Base-by-base conservation (phyloP, 352 stramenopile species). In the Blastocystis sp. region DNA sequence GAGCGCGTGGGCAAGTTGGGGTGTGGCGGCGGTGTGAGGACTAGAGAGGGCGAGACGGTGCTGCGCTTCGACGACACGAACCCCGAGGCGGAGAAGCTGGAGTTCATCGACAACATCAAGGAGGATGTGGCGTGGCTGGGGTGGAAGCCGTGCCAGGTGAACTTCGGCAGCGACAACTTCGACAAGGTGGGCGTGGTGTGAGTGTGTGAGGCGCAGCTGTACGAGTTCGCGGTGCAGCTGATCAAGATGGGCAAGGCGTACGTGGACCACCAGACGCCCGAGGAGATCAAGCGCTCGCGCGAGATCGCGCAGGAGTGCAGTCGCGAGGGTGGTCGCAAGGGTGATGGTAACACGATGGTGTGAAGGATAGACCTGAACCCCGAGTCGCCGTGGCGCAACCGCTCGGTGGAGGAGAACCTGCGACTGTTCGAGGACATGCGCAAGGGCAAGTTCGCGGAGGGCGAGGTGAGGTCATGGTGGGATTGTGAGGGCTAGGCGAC, bases 31-130 rank as follows among this genome's bases (percentile, higher is more conserved):
- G 2, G 43, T 2, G 43, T 56, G 3, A 38, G 3, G n/a, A 11
- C n/a, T 80, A 80, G 70, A 61, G n/a, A 21, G 89, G 93, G 96
- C 80, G 93, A 97, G 86, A 98, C 94, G 0, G 94, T 98, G 88
- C 98, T 99, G 90, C 94, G 93, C 70, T 96, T 94, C 89, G 96
- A 98, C 90, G 97, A 99, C 92, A 99, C 97, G n/a, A 99, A 99
- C 90, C 97, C 97, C 0, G 96, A 98, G 90, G 89, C 96, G 10
- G 97, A 99, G 92, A 97, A 92, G 88, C 91, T 96, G 74, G 97
- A 99, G 92, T 99, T 98, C 92, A 98, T 99, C 89, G 93, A 98
- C 76, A 93, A 93, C 23, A 98, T 98, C 89, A 89, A 95, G 66
- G 94, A 94, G 76, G 92, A 94, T 89, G 92, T 95, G n/a, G 56